Evolutionary conservation across 1,139 yeast species (phyloP).

Genomic region (Geotrichum histeridarum): DNA sequence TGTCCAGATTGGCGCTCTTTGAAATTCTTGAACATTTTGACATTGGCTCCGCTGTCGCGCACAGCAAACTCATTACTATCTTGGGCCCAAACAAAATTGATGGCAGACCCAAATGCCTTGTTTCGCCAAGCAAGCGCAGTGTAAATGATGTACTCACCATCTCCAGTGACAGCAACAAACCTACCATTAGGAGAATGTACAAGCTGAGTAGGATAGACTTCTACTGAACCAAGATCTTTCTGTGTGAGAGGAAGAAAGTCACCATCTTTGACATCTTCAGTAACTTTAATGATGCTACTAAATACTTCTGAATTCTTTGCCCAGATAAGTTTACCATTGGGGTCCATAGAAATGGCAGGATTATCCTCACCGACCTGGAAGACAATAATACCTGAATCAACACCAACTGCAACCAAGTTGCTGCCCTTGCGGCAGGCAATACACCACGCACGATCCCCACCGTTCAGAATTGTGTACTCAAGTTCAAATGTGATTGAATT

Average conservation of each 20-base stretch:
- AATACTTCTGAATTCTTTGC: conserved; percentile 86
- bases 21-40: conserved; percentile 75
- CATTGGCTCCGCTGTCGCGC: conserved; percentile 60
- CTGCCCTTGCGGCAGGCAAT: conserved; percentile 70
- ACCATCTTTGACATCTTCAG: conserved; percentile 58
- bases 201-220: conserved; percentile 82
- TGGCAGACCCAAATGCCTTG: conserved; percentile 86
- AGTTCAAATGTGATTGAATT: conserved; percentile 74
- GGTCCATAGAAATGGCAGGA: conserved; percentile 89
- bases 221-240: conserved; percentile 88
- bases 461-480: conserved; percentile 84
- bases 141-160: conserved; percentile 93
- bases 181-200: conserved; percentile 95
- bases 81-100: conserved; percentile 91
- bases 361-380: conserved; percentile 88
- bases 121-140: conserved; percentile 98
- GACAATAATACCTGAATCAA: conserved; percentile 87
- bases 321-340: conserved; percentile 84
- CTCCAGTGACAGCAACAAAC: conserved; percentile 94
- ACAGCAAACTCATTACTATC: conserved; percentile 86
- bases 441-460: conserved; percentile 97
- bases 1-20: conserved; percentile 67
- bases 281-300: conserved; percentile 70
- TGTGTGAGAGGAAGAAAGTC: conserved; percentile 68
- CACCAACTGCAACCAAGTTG: conserved; percentile 83